Evolutionary conservation across 2,329 filamentous ascomycete species (phyloP), one percentile per base, ranked within the genome.

Genomic region (Davidsoniella virescens): DNA sequence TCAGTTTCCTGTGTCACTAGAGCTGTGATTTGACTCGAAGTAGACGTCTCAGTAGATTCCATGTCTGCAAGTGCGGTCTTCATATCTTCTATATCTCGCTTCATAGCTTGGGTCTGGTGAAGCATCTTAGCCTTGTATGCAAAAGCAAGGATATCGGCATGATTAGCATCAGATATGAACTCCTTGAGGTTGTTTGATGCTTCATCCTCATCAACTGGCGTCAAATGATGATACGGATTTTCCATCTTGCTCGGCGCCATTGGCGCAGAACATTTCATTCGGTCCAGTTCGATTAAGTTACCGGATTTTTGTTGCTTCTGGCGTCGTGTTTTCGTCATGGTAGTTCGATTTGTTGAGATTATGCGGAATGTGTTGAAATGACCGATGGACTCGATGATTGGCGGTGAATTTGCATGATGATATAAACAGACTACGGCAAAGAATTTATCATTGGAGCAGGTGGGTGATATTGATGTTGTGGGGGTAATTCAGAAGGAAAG

Each of bases 41-140:
- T 53, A 6, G 48, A 46, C n/a, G 44, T 44, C 33, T 50, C 52
- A 2, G 33, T 38, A 2, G 48, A 50, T 38, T 53, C 52, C 33
- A 53, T 47, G 23, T 51, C 45, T 23, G 47, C 40, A 14, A 53
- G 40, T 5, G 52, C 48, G 14, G 17, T 51, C n/a, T 46, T 45
- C 25, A 53, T 38, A 12, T 49, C 26, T 17, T 53, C 48, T 9
- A 53, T 50, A 7, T 41, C 36, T 10, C 41, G 20, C 2, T 38
- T 16, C 3, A 53, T 18, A 2, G 46, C 12, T n/a, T 53, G 52
- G 6, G 44, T 23, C 16, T 53, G 48, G 7, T 50, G 38, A 10
- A 53, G 29, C 23, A 51, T 38, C 17, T 51, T 53, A 36, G 52
- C 48, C 36, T 53, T 53, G 33, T 50, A 53, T 3, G 52, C 52